phyloP scores from a whole-genome alignment of 1,284 basidiomycete genomes.

The Fomitiporia mediterranea region DNA sequence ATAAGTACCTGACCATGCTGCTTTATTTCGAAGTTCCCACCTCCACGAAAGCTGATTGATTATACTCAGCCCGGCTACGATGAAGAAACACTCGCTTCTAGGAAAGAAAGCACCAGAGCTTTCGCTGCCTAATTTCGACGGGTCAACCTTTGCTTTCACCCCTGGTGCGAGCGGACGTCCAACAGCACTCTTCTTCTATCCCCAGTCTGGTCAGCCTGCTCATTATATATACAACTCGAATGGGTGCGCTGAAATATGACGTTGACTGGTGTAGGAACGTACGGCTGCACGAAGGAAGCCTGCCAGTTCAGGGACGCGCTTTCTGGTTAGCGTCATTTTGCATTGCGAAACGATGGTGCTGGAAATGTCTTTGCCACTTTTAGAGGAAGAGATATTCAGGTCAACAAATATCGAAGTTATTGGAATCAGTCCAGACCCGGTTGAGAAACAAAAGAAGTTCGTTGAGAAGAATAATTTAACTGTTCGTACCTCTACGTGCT shows the following conservation, averaged over 20 bases:
- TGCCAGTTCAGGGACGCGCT: conserved; percentile 77
- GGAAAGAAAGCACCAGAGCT: conserved; percentile 48
- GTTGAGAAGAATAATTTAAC: conserved; percentile 67
- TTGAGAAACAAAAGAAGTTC: conserved; percentile 67
- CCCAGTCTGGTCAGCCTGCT: conserved; percentile 47
- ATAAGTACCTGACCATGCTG: no score
- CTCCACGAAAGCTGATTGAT: neutral
- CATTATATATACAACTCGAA: no score
- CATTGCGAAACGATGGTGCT: neutral
- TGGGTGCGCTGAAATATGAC: neutral
- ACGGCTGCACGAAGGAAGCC: conserved; percentile 73
- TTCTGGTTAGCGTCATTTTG: conserved; percentile 39
- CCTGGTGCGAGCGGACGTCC: conserved; percentile 45
- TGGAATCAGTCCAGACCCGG: conserved; percentile 66
- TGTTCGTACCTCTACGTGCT: conserved; percentile 34
- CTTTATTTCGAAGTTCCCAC: no score
- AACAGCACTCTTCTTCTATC: conserved; percentile 73
- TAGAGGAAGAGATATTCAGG: conserved; percentile 66
- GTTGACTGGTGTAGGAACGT: conserved; percentile 46
- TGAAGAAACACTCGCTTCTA: conserved; percentile 36
- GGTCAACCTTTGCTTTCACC: conserved; percentile 43
- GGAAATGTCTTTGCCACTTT: conserved; percentile 7
- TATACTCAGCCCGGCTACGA: neutral
- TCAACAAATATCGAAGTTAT: conserved; percentile 59
- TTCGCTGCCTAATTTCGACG: conserved; percentile 45